Evolutionary conservation across 495 filamentous ascomycete genomes (phyloP).

Genomic region (Daldinia childiae): DNA sequence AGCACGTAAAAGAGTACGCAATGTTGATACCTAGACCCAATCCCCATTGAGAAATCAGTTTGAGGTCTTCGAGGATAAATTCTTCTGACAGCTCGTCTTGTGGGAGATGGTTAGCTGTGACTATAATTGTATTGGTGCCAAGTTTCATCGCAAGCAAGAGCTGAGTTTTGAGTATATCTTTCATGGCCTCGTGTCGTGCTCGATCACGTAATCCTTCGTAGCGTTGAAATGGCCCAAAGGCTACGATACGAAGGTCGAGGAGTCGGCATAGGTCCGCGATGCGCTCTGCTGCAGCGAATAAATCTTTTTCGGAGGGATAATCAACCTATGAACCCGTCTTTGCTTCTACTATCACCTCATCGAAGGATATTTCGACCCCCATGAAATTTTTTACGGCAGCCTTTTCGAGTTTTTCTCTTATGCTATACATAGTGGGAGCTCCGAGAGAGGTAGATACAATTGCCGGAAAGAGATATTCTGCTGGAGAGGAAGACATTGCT

Average conservation of each 20-base stretch:
- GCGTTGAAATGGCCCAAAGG: neutral
- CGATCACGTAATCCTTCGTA: neutral
- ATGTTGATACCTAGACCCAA: neutral
- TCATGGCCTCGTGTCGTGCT: neutral
- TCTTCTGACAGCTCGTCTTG: neutral
- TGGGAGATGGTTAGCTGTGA: neutral
- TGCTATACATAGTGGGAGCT: neutral
- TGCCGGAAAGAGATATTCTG: neutral
- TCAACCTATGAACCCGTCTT: neutral
- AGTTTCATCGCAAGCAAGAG: neutral
- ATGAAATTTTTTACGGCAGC: neutral
- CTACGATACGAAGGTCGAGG: neutral
- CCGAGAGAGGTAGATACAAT: neutral
- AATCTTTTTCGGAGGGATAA: neutral
- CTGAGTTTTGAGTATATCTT: neutral
- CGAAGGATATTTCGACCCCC: neutral
- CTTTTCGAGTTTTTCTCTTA: neutral
- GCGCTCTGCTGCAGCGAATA: neutral
- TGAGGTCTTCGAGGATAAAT: neutral
- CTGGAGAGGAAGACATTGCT: neutral
- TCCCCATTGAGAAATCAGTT: neutral
- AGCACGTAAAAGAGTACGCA: neutral
- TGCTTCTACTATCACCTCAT: neutral
- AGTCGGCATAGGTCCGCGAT: neutral
- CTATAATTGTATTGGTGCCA: neutral